Evolutionary conservation across 192 early-diverging fungal species (phyloP).

Genomic region (Coemansia sp.): DNA sequence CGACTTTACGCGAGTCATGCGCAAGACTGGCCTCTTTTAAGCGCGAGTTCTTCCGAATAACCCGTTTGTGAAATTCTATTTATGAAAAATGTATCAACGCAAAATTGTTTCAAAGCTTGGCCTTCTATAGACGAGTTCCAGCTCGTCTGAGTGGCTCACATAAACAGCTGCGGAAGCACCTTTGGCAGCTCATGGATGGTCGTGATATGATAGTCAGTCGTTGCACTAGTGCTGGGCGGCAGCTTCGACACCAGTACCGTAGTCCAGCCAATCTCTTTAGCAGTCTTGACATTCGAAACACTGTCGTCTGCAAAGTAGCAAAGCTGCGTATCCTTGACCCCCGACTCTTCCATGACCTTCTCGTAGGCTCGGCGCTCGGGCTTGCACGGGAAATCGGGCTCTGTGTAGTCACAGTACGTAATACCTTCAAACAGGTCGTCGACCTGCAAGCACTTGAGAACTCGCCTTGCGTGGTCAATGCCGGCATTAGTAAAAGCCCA

Average conservation of each 20-base stretch:
- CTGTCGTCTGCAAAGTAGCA: slow-evolving; percentile 82
- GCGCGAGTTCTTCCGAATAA: not conserved
- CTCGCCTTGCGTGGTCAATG: slow-evolving; percentile 65
- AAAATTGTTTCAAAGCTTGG: not conserved
- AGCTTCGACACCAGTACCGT: slow-evolving; percentile 51
- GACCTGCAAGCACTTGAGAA: slow-evolving; percentile 61
- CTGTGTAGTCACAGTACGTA: slow-evolving; percentile 71
- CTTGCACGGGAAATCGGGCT: slow-evolving; percentile 72
- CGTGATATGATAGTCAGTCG: slow-evolving; percentile 57
- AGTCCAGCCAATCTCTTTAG: slow-evolving; percentile 54
- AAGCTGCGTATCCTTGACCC: slow-evolving; percentile 52
- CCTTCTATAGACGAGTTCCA: not conserved
- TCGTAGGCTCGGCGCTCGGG: slow-evolving; percentile 58
- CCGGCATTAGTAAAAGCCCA: slow-evolving; percentile 85
- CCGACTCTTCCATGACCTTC: slow-evolving; percentile 68
- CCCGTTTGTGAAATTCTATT: slow-evolving; percentile 1
- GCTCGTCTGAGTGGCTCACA: not conserved
- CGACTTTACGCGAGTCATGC: slow-evolving; percentile 66
- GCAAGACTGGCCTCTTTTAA: slow-evolving; percentile 60
- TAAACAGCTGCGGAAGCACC: slow-evolving; percentile 62
- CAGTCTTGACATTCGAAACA: slow-evolving; percentile 63
- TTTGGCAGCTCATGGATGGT: slow-evolving; percentile 61
- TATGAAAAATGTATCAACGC: slow-evolving; percentile 11
- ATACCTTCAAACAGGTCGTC: slow-evolving; percentile 74
- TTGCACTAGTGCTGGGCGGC: slow-evolving; percentile 10